Percentiles rank a stretch among this genome's conserved stretches.
Conservation (phyloP, 345 rosid genomes). For the Euphorbia pulcherrima region DNA sequence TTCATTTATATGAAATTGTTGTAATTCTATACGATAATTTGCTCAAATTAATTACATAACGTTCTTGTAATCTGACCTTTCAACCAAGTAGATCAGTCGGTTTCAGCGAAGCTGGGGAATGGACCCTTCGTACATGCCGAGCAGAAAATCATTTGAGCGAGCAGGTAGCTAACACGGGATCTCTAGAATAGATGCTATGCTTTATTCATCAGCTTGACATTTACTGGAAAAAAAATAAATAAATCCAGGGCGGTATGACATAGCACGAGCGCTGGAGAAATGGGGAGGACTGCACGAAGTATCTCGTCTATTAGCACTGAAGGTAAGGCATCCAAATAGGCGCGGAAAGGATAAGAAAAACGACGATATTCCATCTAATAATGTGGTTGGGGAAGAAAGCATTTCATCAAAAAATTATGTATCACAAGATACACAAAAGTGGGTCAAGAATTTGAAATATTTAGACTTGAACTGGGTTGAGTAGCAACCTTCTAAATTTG, state of each 20-base stretch:
- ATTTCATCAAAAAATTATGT: conserved; percentile 38
- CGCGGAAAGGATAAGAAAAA: conserved; percentile 44
- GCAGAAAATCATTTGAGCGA: conserved; percentile 91
- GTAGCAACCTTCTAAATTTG: no score
- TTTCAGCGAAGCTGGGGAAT: conserved; percentile 94
- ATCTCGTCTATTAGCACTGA: conserved; percentile 69
- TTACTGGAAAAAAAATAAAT: background rate
- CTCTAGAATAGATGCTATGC: background rate
- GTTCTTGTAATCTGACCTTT: background rate
- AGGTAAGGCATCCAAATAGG: conserved; percentile 68
- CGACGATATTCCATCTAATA: conserved; percentile 30
- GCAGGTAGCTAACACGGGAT: conserved; percentile 48
- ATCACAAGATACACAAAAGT: conserved; percentile 74
- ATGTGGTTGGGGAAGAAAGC: conserved; percentile 28
- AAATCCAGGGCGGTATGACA: conserved; percentile 77
- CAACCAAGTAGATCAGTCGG: conserved; percentile 45
- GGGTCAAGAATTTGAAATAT: no score
- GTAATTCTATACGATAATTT: background rate
- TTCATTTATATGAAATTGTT: background rate
- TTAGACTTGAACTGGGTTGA: no score
- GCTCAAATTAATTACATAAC: background rate
- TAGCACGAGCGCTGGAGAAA: conserved; percentile 91
- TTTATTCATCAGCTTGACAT: background rate
- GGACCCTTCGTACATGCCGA: conserved; percentile 94
- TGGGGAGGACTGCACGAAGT: conserved; percentile 95